A percentile compares a stretch with the other conserved stretches of the same genome.
phyloP scores from a whole-genome alignment of 495 filamentous ascomycete species.

The Podospora pseudocomata region DNA sequence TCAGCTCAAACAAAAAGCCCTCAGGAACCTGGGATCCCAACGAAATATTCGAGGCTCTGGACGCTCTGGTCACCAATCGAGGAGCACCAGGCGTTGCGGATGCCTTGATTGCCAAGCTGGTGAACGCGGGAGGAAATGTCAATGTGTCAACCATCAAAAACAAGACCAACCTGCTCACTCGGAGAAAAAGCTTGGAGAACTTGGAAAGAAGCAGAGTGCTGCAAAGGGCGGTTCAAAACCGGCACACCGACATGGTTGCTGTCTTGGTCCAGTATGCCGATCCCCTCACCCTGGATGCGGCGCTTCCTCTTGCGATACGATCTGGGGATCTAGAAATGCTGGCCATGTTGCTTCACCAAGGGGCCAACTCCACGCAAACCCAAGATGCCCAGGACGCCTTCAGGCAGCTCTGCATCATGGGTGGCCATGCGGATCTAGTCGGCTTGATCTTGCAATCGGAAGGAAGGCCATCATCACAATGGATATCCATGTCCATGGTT shows the following conservation, averaged over 20 bases:
- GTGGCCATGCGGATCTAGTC: slow-evolving; percentile 37
- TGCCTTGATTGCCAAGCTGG: slow-evolving; percentile 43
- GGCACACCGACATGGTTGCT: slow-evolving; percentile 46
- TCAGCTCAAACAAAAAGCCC: slow-evolving; percentile 41
- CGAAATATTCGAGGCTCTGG: slow-evolving; percentile 45
- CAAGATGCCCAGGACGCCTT: slow-evolving; percentile 44
- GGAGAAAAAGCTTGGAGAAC: slow-evolving; percentile 43
- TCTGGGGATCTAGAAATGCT: slow-evolving; percentile 35
- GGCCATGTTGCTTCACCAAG: slow-evolving; percentile 39
- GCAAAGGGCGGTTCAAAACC: slow-evolving; percentile 44
- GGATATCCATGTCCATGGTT: slow-evolving; percentile 42
- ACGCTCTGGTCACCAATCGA: slow-evolving; percentile 38
- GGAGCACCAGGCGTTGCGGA: slow-evolving; percentile 47
- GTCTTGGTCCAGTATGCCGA: slow-evolving; percentile 44
- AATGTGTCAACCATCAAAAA: slow-evolving; percentile 39
- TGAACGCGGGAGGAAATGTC: slow-evolving; percentile 40
- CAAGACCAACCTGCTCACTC: slow-evolving; percentile 38
- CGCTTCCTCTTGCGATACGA: slow-evolving; percentile 41
- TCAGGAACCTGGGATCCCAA: slow-evolving; percentile 42
- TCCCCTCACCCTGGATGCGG: slow-evolving; percentile 35
- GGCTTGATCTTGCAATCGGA: slow-evolving; percentile 44
- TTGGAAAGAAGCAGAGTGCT: slow-evolving; percentile 43
- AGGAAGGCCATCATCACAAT: slow-evolving; percentile 33
- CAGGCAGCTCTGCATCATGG: slow-evolving; percentile 39
- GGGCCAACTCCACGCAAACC: slow-evolving; percentile 37